Base-by-base conservation (phyloP, 140 eudicot genomes). In the Cichorium intybus region DNA sequence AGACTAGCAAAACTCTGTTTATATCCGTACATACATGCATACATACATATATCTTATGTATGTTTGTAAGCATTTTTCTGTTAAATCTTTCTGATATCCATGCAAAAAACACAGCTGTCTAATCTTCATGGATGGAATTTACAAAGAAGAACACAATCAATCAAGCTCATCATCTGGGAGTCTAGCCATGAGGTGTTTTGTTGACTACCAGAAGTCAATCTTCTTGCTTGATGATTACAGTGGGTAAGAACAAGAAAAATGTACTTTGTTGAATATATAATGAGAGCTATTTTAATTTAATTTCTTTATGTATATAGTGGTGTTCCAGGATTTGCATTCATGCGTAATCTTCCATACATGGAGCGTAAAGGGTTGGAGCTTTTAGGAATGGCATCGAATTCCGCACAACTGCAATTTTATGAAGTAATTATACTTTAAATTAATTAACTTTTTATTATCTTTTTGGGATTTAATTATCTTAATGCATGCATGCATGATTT, bases 291-390 rank as follows among this genome's bases (percentile, higher is more conserved):
- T 11, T 17, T 10, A 23, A 14, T 23, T 41, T 57, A 18, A 56
- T 21, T 47, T 33, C 4, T 75, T 0, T 58, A 12, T 35, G 39
- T 46, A 39, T 64, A 8, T 75, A 88, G 97, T 24, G 47, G 81
- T 34, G 83, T 84, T 39, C 99, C 99, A 9, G 99, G 99, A 37
- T 53, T 66, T 31, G 97, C 99, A 22, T 88, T 88, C 77, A 73
- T 26, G 77, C 75, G 80, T 26, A 73, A 66, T 64, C 51, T 56
- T 64, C 77, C 88, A 6, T 88, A 76, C 75, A 59, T 93, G 74
- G 85, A 81, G 81, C 67, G 76, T 23, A 73, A 77, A 10, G 77
- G 73, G 47, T 21, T 66, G 41, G 91, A 88, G 52, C 84, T 93
- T 62, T 75, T 59, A 35, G 45, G 71, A 8, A 24, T 81, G 55